These are phyloP conservation scores for Senecio squalidus DNA, from an alignment of 140 eudicot genomes.

Conservation along the genomic window DNA sequence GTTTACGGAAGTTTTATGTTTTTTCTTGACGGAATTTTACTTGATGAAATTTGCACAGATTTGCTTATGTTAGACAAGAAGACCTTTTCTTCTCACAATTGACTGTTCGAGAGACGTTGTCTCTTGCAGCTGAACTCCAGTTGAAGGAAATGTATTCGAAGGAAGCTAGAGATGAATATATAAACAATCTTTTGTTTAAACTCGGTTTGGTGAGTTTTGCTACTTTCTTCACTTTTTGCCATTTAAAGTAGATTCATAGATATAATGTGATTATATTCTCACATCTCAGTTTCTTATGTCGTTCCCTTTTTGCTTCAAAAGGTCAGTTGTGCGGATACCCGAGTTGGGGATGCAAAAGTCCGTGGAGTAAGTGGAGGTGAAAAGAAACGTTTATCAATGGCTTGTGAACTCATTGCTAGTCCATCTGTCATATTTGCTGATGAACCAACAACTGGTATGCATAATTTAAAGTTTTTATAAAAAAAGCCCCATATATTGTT, in stretches of 20 bases:
- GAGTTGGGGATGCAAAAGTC: constrained; percentile 98
- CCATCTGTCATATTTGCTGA: constrained; percentile 98
- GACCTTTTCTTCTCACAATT: constrained; percentile 96
- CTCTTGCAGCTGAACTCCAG: constrained; percentile 99
- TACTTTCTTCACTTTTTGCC: constrained; percentile 6
- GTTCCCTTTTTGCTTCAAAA: constrained; percentile 25
- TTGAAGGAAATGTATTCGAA: constrained; percentile 61
- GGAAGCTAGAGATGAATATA: constrained; percentile 85
- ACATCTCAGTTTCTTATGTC: neutral
- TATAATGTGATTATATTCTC: constrained; percentile 1
- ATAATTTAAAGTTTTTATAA: neutral
- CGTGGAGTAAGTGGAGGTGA: constrained; percentile 99
- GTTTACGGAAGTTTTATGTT: neutral
- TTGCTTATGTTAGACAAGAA: constrained; percentile 95
- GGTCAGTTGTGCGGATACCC: constrained; percentile 97
- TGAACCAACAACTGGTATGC: constrained; percentile 96
- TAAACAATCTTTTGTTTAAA: constrained; percentile 66
- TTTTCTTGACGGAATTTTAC: neutral
- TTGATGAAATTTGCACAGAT: constrained; percentile 44
- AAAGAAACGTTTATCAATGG: constrained; percentile 87
- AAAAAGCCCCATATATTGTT: neutral
- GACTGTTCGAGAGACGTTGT: constrained; percentile 95
- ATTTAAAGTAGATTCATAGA: neutral
- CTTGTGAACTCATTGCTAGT: constrained; percentile 98
- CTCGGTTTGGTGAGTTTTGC: constrained; percentile 78